Conservation (phyloP, 2,329 filamentous ascomycete genomes). For the Pseudocercospora musae region DNA sequence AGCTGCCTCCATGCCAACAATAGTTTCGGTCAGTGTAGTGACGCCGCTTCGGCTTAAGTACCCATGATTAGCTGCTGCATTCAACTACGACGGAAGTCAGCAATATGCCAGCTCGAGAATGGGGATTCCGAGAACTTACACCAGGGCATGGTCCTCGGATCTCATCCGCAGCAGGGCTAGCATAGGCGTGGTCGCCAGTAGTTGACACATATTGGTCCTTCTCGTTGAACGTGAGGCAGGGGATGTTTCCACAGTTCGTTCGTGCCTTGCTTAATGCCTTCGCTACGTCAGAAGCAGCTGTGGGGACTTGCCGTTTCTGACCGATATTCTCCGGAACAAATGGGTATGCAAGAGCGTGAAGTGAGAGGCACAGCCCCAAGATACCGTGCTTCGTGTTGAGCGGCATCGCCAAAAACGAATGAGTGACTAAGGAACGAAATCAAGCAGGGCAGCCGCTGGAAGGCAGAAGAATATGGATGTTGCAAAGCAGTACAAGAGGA, state of each 20-base stretch:
- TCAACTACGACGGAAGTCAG: constrained; percentile 3
- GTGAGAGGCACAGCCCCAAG: constrained; percentile 1
- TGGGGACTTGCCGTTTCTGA: constrained; percentile 4
- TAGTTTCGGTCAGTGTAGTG: constrained; percentile 13
- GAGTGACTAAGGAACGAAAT: neutral
- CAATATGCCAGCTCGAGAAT: neutral
- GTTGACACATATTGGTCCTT: constrained; percentile 14
- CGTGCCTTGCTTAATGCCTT: constrained; percentile 9
- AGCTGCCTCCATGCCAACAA: constrained; percentile 13
- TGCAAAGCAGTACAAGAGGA: neutral
- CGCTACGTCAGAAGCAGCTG: neutral
- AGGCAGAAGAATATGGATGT: neutral
- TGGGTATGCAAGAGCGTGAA: constrained; percentile 2
- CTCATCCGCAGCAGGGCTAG: constrained; percentile 5
- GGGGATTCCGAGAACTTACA: neutral
- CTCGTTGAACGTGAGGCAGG: constrained; percentile 12
- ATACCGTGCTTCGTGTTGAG: constrained; percentile 6
- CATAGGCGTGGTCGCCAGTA: constrained; percentile 14
- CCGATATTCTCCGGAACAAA: constrained; percentile 5
- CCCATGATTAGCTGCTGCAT: constrained; percentile 28
- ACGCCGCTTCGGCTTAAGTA: constrained; percentile 16
- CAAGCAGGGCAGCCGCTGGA: neutral
- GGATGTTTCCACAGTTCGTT: constrained; percentile 15
- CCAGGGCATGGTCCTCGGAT: constrained; percentile 17
- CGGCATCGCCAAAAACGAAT: neutral